Base-by-base conservation (phyloP, 2,329 filamentous ascomycete species). In the Ceratocystis albifundus region DNA sequence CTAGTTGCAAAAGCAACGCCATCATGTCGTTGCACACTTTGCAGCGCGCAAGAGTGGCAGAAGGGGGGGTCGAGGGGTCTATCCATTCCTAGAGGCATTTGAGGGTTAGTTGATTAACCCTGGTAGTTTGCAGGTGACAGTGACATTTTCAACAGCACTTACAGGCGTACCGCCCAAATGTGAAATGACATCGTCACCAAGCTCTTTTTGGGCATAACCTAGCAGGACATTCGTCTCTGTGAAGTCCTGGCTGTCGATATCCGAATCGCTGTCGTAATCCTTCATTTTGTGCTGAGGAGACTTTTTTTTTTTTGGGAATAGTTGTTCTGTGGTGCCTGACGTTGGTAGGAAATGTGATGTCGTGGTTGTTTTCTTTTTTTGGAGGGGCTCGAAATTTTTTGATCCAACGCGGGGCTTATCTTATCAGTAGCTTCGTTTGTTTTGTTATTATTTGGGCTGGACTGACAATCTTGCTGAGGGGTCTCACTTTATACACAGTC, bases 111-210 rank as follows among this genome's bases (percentile, higher is more conserved):
- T 45, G 17, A 12, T n/a, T 62, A 67, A 64, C 66, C 66, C 55
- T 65, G 32, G 46, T 61, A 53, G 48, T 61, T 46, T 28, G 25
- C 5, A 25, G 30, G 22, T 41, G 22, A 10, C 20, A 28, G 15
- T 41, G 10, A 28, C n/a, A n/a, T 20, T 44, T 28, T 22, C 12
- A 63, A 20, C 7, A 36, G 30, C 15, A 78, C 86, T 71, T 86
- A 96, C 93, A 64, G 94, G 90, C 72, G 80, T 82, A 65, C 94
- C 94, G 70, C 94, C 94, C 10, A 99, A 80, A 70, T 93, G 89
- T 75, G 90, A 96, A 72, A 96, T 87, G 12, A 84, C 82, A 75
- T 99, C 93, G 69, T 90, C 87, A 66, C 86, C 88, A 15, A 85
- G 78, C 66, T 96, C 89, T 73, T 86, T 85, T 1, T 89, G 88